These are phyloP conservation scores for Xylaria flabelliformis DNA, from an alignment of 495 filamentous ascomycete species.

Conservation along the genomic window DNA sequence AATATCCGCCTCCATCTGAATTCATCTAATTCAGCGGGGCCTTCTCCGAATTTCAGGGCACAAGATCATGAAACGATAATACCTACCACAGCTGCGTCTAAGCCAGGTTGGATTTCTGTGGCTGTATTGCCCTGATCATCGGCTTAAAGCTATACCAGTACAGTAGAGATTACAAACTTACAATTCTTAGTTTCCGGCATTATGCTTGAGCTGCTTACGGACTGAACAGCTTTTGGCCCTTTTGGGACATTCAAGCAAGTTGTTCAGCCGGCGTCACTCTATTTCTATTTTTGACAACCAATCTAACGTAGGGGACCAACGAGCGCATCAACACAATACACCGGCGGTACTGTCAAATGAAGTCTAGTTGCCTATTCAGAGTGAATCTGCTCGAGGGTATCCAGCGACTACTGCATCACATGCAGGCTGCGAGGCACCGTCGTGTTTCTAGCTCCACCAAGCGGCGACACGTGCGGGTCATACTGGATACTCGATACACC, in stretches of 20 bases:
- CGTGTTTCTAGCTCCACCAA: slow-evolving; percentile 22
- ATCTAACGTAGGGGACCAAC: slow-evolving; percentile 10
- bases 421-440: slow-evolving; percentile 30
- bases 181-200: too few species aligned
- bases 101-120: background rate
- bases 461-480: slow-evolving; percentile 28
- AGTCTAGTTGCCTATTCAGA: background rate
- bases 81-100: background rate
- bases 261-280: slow-evolving; percentile 4
- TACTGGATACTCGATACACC: slow-evolving; percentile 1
- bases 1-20: slow-evolving; percentile 8
- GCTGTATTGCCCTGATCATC: background rate
- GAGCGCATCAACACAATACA: background rate
- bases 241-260: background rate
- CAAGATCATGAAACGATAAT: background rate
- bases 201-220: background rate
- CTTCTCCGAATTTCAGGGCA: slow-evolving; percentile 9
- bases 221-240: background rate
- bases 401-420: slow-evolving; percentile 32
- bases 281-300: slow-evolving; percentile 19
- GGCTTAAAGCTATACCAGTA: background rate
- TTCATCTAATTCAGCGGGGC: slow-evolving; percentile 18
- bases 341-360: background rate
- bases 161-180: too few species aligned
- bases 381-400: slow-evolving; percentile 5